A percentile compares a stretch with the other conserved stretches of the same genome.
Evolutionary conservation across 768 basidiomycete species (phyloP).

Genomic region (Amanita exitialis): DNA sequence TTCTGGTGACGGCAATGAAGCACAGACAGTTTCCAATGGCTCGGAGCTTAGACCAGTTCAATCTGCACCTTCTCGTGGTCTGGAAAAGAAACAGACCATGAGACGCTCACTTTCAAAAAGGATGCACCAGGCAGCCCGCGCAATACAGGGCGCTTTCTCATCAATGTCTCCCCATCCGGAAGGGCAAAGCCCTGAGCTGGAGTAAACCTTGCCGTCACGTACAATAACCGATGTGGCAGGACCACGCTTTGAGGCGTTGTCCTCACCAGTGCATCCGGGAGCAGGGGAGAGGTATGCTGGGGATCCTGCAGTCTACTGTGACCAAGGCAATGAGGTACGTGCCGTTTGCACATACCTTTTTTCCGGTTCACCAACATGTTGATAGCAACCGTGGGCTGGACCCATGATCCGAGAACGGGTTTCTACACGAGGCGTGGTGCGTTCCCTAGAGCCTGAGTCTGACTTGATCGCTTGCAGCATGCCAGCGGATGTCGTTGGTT

Average conservation of each 20-base stretch:
- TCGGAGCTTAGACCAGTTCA: neutral
- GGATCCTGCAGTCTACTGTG: slow-evolving; percentile 45
- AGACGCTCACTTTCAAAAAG: slow-evolving; percentile 13
- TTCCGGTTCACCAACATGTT: neutral
- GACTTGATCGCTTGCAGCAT: slow-evolving; percentile 61
- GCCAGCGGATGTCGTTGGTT: slow-evolving; percentile 57
- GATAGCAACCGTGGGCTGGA: slow-evolving; percentile 27
- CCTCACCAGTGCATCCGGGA: slow-evolving; percentile 7
- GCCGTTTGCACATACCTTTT: neutral
- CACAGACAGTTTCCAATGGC: neutral
- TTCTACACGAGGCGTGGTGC: slow-evolving; percentile 70
- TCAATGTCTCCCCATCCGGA: neutral
- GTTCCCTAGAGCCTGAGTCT: slow-evolving; percentile 63
- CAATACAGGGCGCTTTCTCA: slow-evolving; percentile 3
- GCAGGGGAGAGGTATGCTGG: slow-evolving; percentile 39
- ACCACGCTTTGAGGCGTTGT: slow-evolving; percentile 18
- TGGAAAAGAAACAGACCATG: slow-evolving; percentile 1
- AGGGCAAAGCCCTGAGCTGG: neutral
- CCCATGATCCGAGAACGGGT: slow-evolving; percentile 90
- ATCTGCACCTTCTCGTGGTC: neutral
- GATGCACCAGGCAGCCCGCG: slow-evolving; percentile 10
- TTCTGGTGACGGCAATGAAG: neutral
- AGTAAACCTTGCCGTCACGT: slow-evolving; percentile 6
- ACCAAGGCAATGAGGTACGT: slow-evolving; percentile 26
- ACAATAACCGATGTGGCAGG: slow-evolving; percentile 24